Evolutionary conservation across 148 eudicot species (phyloP).

Genomic region (Fagopyrum esculentum): DNA sequence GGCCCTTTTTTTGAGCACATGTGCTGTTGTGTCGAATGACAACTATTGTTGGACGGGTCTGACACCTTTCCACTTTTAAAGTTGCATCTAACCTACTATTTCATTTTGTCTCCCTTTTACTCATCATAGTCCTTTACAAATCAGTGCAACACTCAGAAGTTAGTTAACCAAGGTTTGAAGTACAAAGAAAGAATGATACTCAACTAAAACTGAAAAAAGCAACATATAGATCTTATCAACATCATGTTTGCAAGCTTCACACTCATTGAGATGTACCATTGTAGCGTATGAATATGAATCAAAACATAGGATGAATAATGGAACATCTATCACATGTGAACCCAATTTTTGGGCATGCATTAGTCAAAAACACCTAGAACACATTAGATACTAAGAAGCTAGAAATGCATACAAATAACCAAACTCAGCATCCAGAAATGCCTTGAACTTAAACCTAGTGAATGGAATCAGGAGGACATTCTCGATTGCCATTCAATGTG

Average conservation of each 20-base stretch:
- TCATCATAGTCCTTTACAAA: background rate
- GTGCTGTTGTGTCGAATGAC: too few relatives aligned
- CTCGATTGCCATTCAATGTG: too few relatives aligned
- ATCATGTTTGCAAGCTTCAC: constrained; percentile 55
- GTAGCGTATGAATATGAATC: constrained; percentile 46
- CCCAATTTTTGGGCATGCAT: background rate
- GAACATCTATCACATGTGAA: constrained; percentile 49
- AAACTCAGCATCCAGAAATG: too few relatives aligned
- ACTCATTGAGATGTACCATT: constrained; percentile 65
- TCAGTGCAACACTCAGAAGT: background rate
- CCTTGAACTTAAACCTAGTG: too few relatives aligned
- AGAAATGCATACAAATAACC: too few relatives aligned
- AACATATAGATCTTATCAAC: constrained; percentile 46
- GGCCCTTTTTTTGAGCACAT: too few relatives aligned
- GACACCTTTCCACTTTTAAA: too few relatives aligned
- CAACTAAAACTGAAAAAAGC: background rate
- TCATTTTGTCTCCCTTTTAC: background rate
- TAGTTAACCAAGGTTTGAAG: background rate
- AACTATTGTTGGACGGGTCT: too few relatives aligned
- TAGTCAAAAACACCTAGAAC: background rate
- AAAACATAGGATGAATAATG: constrained; percentile 63
- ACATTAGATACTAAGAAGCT: background rate
- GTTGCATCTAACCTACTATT: background rate
- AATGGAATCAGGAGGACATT: too few relatives aligned
- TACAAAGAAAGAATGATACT: background rate